phyloP scores from a whole-genome alignment of 1,139 yeast genomes.

The Geotrichum klebahnii region DNA sequence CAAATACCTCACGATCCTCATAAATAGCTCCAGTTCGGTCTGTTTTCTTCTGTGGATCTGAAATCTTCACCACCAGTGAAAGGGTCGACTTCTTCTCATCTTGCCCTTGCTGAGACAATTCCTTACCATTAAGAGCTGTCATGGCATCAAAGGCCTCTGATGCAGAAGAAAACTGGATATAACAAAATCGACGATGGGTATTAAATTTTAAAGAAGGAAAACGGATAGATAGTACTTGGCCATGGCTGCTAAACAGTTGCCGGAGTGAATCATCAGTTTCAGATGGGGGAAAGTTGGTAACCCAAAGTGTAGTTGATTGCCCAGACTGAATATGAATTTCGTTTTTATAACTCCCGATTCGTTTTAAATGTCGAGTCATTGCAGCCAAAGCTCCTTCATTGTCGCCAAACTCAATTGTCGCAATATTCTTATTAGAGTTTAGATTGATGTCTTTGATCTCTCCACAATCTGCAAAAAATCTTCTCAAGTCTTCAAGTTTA shows the following conservation, averaged over 20 bases:
- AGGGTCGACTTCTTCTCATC: slow-evolving; percentile 31
- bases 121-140: slow-evolving; percentile 43
- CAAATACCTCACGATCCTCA: slow-evolving; percentile 51
- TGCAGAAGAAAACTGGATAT: slow-evolving; percentile 53
- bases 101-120: slow-evolving; percentile 31
- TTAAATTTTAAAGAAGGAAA: slow-evolving; percentile 62
- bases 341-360: slow-evolving; percentile 41
- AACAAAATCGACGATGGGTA: slow-evolving; percentile 66
- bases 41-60: slow-evolving; percentile 47
- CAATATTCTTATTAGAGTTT: slow-evolving; percentile 19
- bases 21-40: slow-evolving; percentile 46
- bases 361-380: slow-evolving; percentile 55
- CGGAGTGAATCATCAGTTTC: slow-evolving; percentile 45
- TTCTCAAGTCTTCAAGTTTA: slow-evolving; percentile 40
- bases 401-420: slow-evolving; percentile 50
- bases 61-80: slow-evolving; percentile 53
- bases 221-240: slow-evolving; percentile 53
- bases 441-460: slow-evolving; percentile 38
- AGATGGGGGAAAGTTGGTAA: slow-evolving; percentile 68
- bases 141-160: slow-evolving; percentile 52
- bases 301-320: slow-evolving; percentile 53
- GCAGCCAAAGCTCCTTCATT: slow-evolving; percentile 56
- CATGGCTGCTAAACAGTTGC: slow-evolving; percentile 45
- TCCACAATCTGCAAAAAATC: slow-evolving; percentile 63
- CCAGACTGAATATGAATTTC: slow-evolving; percentile 47